These are phyloP conservation scores for Colletotrichum sp. DNA, from an alignment of 2,329 filamentous ascomycete species.

Conservation along the genomic window DNA sequence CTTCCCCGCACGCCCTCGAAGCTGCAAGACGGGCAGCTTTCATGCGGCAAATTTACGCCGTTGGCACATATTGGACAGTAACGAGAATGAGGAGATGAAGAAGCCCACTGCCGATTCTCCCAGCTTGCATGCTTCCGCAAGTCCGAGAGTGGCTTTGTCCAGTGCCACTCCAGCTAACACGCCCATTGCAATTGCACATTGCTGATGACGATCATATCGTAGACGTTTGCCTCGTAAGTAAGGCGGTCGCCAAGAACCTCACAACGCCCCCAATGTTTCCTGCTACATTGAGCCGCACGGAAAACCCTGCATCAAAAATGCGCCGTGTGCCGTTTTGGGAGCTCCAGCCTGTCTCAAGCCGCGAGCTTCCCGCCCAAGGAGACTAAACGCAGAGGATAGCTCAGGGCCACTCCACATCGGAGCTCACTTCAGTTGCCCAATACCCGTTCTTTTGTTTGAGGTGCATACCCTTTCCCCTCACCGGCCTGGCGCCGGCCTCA, in stretches of 20 bases:
- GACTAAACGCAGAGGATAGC: not conserved
- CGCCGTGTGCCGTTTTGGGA: not conserved
- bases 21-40: not conserved
- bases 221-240: not conserved
- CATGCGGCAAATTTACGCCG: not conserved
- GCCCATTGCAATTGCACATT: not conserved
- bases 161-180: not conserved
- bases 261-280: not conserved
- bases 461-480: not conserved
- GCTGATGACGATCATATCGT: not conserved
- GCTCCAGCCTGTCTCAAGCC: not conserved
- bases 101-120: constrained; percentile 3
- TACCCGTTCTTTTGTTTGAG: not conserved
- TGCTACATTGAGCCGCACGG: not conserved
- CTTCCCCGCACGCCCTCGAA: constrained; percentile 11
- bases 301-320: not conserved
- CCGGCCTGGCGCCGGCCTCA: not conserved
- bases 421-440: not conserved
- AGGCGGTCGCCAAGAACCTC: not conserved
- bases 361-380: not conserved
- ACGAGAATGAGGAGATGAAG: not conserved
- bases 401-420: not conserved
- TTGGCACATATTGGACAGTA: not conserved
- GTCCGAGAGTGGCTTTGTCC: not conserved
- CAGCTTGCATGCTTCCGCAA: constrained; percentile 2